These are phyloP conservation scores for Biscogniauxia marginata DNA, from an alignment of 2,329 filamentous ascomycete species.

Conservation along the genomic window DNA sequence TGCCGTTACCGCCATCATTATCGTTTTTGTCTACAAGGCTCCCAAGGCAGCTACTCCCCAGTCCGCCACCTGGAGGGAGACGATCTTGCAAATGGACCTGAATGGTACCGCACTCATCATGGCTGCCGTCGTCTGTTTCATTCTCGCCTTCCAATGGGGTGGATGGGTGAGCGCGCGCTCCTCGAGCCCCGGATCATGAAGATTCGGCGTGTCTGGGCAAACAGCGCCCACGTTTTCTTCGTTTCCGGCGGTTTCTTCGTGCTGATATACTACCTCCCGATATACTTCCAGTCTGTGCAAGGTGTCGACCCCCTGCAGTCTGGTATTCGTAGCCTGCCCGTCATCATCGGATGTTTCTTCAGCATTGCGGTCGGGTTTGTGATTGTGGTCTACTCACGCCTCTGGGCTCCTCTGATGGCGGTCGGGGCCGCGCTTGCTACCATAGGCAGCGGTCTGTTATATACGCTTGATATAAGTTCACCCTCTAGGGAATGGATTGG, in stretches of 20 bases:
- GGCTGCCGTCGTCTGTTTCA: constrained; percentile 10
- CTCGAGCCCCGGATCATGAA: constrained; percentile 10
- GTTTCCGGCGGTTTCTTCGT: constrained; percentile 11
- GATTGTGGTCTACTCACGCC: too few species aligned
- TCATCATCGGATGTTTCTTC: too few species aligned
- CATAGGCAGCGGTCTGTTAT: too few species aligned
- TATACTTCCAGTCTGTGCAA: constrained; percentile 5
- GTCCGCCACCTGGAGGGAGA: constrained; percentile 8
- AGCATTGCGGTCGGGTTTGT: too few species aligned
- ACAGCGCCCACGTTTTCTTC: too few species aligned
- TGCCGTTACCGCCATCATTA: constrained; percentile 6
- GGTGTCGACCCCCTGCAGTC: constrained; percentile 2
- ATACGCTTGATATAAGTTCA: too few species aligned
- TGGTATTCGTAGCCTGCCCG: not conserved
- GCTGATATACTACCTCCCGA: constrained; percentile 9
- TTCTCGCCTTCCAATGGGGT: constrained; percentile 11
- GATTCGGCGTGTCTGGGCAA: too few species aligned
- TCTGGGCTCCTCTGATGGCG: too few species aligned
- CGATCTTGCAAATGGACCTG: constrained; percentile 13
- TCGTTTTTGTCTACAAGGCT: constrained; percentile 6
- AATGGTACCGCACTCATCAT: constrained; percentile 6
- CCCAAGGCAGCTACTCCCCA: constrained; percentile 8
- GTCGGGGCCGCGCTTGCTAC: too few species aligned
- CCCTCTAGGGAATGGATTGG: too few species aligned
- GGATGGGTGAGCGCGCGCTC: constrained; percentile 12